A percentile compares a stretch with the other conserved stretches of the same genome.
phyloP scores from a whole-genome alignment of 345 rosid genomes.

The Camelina hispida region DNA sequence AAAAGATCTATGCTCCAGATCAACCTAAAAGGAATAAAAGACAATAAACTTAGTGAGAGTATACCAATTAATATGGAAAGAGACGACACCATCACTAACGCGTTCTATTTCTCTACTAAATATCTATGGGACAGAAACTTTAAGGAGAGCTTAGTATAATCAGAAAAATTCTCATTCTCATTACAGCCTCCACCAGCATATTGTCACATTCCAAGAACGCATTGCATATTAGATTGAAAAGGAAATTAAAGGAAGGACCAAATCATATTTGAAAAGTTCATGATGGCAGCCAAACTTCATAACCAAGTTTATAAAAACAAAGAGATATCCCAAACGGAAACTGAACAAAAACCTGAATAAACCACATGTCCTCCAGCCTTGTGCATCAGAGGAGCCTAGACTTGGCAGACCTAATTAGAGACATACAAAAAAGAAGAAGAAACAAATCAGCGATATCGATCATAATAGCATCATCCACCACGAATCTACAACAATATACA shows the following conservation, averaged over 20 bases:
- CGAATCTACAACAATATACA: too few species aligned
- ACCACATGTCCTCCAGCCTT: too few species aligned
- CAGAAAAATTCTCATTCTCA: neutral
- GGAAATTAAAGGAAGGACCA: neutral
- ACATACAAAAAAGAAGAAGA: too few species aligned
- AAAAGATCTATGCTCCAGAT: constrained; percentile 94
- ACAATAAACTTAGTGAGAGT: neutral
- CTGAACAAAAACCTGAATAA: too few species aligned
- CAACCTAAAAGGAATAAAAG: constrained; percentile 59
- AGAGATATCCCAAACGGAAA: too few species aligned
- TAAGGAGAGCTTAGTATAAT: neutral
- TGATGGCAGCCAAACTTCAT: too few species aligned
- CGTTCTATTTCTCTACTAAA: neutral
- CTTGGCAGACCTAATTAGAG: too few species aligned
- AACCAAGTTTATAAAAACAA: too few species aligned
- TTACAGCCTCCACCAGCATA: neutral
- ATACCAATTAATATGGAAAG: neutral
- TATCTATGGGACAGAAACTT: neutral
- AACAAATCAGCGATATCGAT: too few species aligned
- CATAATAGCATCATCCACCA: too few species aligned
- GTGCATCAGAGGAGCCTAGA: too few species aligned
- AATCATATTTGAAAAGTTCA: too few species aligned
- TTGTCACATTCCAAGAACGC: constrained; percentile 5
- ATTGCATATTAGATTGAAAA: constrained; percentile 12
- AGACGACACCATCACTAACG: neutral